A percentile compares a stretch with the other conserved stretches of the same genome.
These are phyloP conservation scores for Aspergillus costaricaensis DNA, from an alignment of 2,329 filamentous ascomycete genomes.

Conservation along the genomic window DNA sequence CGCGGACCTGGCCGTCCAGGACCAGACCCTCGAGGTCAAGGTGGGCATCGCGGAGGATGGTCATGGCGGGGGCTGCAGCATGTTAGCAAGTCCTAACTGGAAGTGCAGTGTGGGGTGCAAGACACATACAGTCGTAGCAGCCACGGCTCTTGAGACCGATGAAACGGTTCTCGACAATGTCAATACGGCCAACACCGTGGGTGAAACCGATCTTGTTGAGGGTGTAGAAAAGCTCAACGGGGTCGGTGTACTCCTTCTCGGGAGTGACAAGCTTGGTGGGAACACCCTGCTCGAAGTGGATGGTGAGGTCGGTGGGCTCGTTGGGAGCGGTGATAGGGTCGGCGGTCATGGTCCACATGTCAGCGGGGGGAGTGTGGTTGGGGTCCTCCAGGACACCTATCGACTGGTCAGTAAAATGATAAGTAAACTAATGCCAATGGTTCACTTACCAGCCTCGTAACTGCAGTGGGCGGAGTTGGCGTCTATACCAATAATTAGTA, in stretches of 20 bases:
- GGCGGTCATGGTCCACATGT: constrained; percentile 74
- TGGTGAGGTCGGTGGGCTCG: constrained; percentile 68
- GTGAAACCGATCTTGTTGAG: constrained; percentile 70
- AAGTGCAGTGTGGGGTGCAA: too few species aligned
- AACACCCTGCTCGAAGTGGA: constrained; percentile 74
- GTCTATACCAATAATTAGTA: constrained; percentile 23
- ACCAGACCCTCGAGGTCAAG: constrained; percentile 65
- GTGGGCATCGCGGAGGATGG: constrained; percentile 37
- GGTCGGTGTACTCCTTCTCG: constrained; percentile 66
- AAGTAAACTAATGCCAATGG: neutral
- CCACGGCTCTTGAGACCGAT: constrained; percentile 78
- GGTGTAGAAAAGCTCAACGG: constrained; percentile 70
- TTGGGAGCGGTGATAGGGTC: constrained; percentile 71
- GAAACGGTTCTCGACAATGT: constrained; percentile 81
- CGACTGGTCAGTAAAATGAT: constrained; percentile 35
- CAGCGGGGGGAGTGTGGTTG: constrained; percentile 64
- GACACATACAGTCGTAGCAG: constrained; percentile 66
- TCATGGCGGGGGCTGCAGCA: constrained; percentile 32
- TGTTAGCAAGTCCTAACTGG: constrained; percentile 4
- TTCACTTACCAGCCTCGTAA: constrained; percentile 70
- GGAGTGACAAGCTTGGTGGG: constrained; percentile 65
- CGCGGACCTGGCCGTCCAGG: constrained; percentile 67
- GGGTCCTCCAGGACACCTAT: constrained; percentile 49
- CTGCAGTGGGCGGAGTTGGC: constrained; percentile 62
- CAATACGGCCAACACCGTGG: constrained; percentile 76